Percentiles rank a stretch among this genome's conserved stretches.
Conservation (phyloP, 2,329 filamentous ascomycete genomes). For the Aspergillus glaucus region DNA sequence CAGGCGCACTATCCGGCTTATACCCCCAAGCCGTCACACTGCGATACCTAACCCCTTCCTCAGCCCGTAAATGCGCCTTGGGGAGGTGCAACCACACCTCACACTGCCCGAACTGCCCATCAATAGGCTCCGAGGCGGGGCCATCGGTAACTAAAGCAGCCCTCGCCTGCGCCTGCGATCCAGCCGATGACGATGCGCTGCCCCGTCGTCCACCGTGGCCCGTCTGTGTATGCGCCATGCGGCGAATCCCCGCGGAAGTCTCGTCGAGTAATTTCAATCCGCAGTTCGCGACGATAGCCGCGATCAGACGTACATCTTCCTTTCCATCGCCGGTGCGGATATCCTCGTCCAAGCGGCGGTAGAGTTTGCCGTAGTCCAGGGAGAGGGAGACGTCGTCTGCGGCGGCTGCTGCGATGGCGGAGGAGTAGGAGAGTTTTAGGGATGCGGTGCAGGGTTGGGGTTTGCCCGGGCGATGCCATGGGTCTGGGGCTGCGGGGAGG, state of each 20-base stretch:
- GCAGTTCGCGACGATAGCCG: slow-evolving; percentile 28
- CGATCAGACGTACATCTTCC: slow-evolving; percentile 30
- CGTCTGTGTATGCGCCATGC: slow-evolving; percentile 26
- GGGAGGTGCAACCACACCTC: slow-evolving; percentile 37
- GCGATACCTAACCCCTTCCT: slow-evolving; percentile 37
- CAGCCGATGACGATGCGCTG: slow-evolving; percentile 9
- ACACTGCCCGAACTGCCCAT: slow-evolving; percentile 26
- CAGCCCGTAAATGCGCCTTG: slow-evolving; percentile 40
- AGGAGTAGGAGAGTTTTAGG: slow-evolving; percentile 38
- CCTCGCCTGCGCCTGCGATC: slow-evolving; percentile 5
- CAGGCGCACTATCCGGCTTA: slow-evolving; percentile 16
- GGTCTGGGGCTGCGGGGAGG: slow-evolving; percentile 38
- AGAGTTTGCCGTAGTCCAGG: slow-evolving; percentile 44
- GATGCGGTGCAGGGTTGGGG: slow-evolving; percentile 40
- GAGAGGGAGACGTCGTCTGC: slow-evolving; percentile 41
- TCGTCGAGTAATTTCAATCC: slow-evolving; percentile 31
- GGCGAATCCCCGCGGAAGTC: slow-evolving; percentile 29
- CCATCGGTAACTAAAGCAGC: slow-evolving; percentile 2
- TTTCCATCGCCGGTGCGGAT: slow-evolving; percentile 20
- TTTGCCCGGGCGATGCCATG: slow-evolving; percentile 42
- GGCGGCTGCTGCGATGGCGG: slow-evolving; percentile 34
- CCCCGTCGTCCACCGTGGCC: slow-evolving; percentile 18
- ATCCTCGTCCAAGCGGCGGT: slow-evolving; percentile 34
- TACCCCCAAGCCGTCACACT: slow-evolving; percentile 29
- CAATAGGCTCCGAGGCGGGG: slow-evolving; percentile 15